Evolutionary conservation across 169 alveolate genomes (phyloP), one percentile per base, ranked within the genome.

Genomic region (Miamiensis avidus): DNA sequence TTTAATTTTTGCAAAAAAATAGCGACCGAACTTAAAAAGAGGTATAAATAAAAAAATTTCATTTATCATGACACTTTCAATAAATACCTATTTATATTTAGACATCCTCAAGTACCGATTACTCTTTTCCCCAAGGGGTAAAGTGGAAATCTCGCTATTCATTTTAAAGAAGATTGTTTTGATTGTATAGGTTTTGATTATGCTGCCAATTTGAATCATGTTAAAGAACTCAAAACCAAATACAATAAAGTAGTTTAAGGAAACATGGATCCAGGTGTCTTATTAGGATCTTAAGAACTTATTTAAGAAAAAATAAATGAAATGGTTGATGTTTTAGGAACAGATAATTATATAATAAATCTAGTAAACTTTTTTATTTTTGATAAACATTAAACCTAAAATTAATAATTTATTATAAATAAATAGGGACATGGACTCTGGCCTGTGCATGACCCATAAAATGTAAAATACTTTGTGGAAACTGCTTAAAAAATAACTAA

Each of bases 191-290:
- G 84, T 28, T 29, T 79, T 29, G 84, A 79, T 79, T 79, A 79
- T 79, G 75, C 84, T 0, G 34, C 65, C 31, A 74, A 79, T 79
- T 79, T 79, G 64, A n/a, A 65, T 16, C 34, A 34, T 29, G 84
- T 74, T n/a, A 74, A 33, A 0, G 25, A n/a, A n/a, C 65, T 34
- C 30, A n/a, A 34, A 29, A 4, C 20, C 1, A 28, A 79, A 79
- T 79, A 79, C 20, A 74, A 79, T 74, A 85, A 82, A 79, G 75
- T 78, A 28, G 72, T 85, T 69, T 34, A 85, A 85, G 89, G 89
- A 31, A 85, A 85, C 74, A 27, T 85, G 49, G 89, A 85, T 34
- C 89, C 89, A 49, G 89, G 89, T 29, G 89, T 85, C 29, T 74
- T 85, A 65, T 74, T 31, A 34, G 89, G 86, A 4, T 74, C 82